These are phyloP conservation scores for Physcomitrellopsis africana DNA, from an alignment of 225 moss, liverwort and hornwort genomes.

Conservation along the genomic window DNA sequence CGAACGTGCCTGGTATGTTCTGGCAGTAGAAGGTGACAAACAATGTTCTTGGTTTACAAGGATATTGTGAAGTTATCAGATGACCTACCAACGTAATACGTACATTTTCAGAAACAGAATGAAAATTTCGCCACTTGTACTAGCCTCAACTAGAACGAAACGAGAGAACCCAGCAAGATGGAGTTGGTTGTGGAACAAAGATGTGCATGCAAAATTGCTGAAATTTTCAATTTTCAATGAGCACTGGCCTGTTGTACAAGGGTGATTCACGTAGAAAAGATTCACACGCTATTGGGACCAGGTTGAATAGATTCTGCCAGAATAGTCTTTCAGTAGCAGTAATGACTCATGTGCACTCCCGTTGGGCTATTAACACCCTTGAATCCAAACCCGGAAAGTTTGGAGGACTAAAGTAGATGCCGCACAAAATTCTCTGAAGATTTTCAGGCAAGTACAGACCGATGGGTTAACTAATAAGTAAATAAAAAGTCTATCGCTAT, in stretches of 20 bases:
- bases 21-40: background rate
- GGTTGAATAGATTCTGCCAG: constrained; percentile 9
- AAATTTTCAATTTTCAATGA: constrained; percentile 27
- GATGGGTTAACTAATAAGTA: constrained; percentile 1
- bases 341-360: constrained; percentile 29
- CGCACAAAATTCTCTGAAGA: constrained; percentile 39
- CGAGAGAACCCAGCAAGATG: background rate
- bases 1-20: background rate
- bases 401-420: constrained; percentile 22
- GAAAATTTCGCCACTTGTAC: background rate
- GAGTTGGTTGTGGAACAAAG: constrained; percentile 13
- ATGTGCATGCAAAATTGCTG: constrained; percentile 32
- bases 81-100: background rate
- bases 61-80: background rate
- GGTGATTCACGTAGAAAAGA: constrained; percentile 25
- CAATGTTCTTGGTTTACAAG: background rate
- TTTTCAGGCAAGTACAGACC: constrained; percentile 17
- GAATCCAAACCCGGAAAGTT: constrained; percentile 14
- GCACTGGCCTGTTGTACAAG: constrained; percentile 22
- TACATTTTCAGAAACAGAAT: background rate
- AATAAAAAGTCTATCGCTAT: constrained; percentile 14
- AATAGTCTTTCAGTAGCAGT: constrained; percentile 19
- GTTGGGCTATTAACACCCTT: constrained; percentile 21
- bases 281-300: constrained; percentile 19
- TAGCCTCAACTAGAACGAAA: background rate